These are phyloP conservation scores for Colletotrichum trifolii DNA, from an alignment of 2,329 filamentous ascomycete genomes.

Conservation along the genomic window DNA sequence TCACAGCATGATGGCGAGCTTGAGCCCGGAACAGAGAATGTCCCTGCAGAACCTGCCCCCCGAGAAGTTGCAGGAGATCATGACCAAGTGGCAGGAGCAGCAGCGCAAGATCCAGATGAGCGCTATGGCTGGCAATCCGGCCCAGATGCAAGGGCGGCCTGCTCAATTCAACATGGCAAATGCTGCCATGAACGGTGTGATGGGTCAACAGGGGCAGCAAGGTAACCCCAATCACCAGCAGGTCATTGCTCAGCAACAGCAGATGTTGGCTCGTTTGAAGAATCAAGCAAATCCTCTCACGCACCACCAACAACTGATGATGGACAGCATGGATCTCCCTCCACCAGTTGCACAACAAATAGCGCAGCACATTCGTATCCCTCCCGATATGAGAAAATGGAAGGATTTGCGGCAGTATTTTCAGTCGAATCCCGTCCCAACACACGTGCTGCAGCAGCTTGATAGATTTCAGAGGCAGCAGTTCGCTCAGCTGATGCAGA, in stretches of 20 bases:
- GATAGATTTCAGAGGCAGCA: constrained; percentile 51
- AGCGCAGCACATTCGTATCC: constrained; percentile 44
- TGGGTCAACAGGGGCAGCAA: constrained; percentile 44
- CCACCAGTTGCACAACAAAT: constrained; percentile 46
- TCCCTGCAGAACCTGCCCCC: constrained; percentile 55
- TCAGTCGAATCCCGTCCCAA: constrained; percentile 48
- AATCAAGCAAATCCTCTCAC: constrained; percentile 37
- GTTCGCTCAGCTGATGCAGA: constrained; percentile 45
- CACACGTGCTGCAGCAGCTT: constrained; percentile 47
- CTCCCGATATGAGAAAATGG: constrained; percentile 61
- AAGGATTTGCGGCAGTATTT: constrained; percentile 57
- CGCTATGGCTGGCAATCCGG: constrained; percentile 45
- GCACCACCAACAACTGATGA: constrained; percentile 51
- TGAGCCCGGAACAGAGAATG: constrained; percentile 59
- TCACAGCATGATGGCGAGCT: constrained; percentile 54
- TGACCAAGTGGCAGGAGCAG: constrained; percentile 59
- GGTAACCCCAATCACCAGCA: constrained; percentile 41
- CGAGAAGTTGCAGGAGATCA: constrained; percentile 63
- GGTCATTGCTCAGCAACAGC: constrained; percentile 43
- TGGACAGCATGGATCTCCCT: constrained; percentile 62
- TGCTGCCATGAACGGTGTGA: constrained; percentile 42
- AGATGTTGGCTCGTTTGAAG: constrained; percentile 40
- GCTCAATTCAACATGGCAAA: constrained; percentile 44
- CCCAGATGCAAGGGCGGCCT: neutral
- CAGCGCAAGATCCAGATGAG: constrained; percentile 49